Percentiles rank a stretch among this genome's conserved stretches.
These are phyloP conservation scores for Ceratobasidium sp. DNA, from an alignment of 1,284 basidiomycete genomes.

Conservation along the genomic window DNA sequence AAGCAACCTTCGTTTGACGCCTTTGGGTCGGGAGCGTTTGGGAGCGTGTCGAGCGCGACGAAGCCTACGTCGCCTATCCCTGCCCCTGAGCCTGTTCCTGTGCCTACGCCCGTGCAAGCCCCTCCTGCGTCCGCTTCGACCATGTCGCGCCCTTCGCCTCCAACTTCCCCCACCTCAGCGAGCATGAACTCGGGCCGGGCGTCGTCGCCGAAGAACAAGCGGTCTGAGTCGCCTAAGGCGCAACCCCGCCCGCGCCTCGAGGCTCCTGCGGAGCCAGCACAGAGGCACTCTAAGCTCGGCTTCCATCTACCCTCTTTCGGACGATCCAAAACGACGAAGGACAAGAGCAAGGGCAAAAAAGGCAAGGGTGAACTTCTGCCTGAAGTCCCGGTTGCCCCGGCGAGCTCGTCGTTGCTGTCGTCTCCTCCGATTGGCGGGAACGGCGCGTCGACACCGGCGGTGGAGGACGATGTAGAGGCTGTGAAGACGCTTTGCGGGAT, in stretches of 20 bases:
- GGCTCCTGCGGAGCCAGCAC: conserved; percentile 58
- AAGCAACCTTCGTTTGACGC: conserved; percentile 51
- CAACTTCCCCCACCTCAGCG: conserved; percentile 62
- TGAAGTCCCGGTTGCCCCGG: conserved; percentile 52
- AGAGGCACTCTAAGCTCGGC: conserved; percentile 57
- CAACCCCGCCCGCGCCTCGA: conserved; percentile 17
- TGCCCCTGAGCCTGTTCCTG: conserved; percentile 60
- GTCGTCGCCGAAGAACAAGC: conserved; percentile 54
- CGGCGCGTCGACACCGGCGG: conserved; percentile 63
- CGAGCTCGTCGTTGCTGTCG: conserved; percentile 58
- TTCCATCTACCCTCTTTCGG: conserved; percentile 76
- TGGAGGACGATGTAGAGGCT: conserved; percentile 77
- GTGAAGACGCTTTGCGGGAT: conserved; percentile 82
- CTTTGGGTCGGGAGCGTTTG: conserved; percentile 55
- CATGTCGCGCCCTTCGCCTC: conserved; percentile 42
- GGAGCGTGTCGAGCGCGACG: conserved; percentile 50
- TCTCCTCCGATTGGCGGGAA: conserved; percentile 57
- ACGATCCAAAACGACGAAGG: conserved; percentile 60
- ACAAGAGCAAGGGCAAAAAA: conserved; percentile 61
- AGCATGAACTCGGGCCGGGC: conserved; percentile 68
- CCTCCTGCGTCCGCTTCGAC: conserved; percentile 23
- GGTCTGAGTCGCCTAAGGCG: conserved; percentile 62
- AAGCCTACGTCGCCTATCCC: conserved; percentile 49
- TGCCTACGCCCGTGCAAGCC: conserved; percentile 30
- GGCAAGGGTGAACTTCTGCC: conserved; percentile 54